Conservation (phyloP, 768 basidiomycete genomes). For the Lactarius indigo region DNA sequence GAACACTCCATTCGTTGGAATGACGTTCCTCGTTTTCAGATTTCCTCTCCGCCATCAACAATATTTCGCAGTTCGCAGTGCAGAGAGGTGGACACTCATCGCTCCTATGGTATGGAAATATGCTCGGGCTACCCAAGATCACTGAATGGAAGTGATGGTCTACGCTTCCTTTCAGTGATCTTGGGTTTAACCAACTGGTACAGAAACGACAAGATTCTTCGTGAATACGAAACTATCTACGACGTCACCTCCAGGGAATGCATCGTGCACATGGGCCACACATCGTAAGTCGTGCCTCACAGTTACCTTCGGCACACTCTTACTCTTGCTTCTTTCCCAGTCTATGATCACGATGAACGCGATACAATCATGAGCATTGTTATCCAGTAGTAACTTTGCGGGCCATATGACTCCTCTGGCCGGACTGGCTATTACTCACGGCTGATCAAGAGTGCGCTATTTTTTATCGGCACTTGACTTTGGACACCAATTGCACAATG, state of each 20-base stretch:
- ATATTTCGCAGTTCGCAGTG: too few species aligned
- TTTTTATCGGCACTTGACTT: not conserved
- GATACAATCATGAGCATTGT: not conserved
- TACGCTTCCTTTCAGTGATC: not conserved
- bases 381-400: too few species aligned
- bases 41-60: too few species aligned
- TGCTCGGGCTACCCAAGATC: not conserved
- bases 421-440: not conserved
- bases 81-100: too few species aligned
- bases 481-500: not conserved
- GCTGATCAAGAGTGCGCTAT: not conserved
- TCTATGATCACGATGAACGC: not conserved
- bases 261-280: not conserved
- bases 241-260: not conserved
- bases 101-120: too few species aligned
- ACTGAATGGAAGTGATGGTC: too few species aligned
- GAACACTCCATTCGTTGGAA: not conserved
- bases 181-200: constrained; percentile 4
- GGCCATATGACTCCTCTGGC: too few species aligned
- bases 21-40: too few species aligned
- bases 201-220: not conserved
- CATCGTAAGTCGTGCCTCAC: too few species aligned
- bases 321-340: not conserved
- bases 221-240: not conserved
- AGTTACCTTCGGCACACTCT: too few species aligned